Conservation (phyloP, 805 yeast genomes). For the Candida maesae region DNA sequence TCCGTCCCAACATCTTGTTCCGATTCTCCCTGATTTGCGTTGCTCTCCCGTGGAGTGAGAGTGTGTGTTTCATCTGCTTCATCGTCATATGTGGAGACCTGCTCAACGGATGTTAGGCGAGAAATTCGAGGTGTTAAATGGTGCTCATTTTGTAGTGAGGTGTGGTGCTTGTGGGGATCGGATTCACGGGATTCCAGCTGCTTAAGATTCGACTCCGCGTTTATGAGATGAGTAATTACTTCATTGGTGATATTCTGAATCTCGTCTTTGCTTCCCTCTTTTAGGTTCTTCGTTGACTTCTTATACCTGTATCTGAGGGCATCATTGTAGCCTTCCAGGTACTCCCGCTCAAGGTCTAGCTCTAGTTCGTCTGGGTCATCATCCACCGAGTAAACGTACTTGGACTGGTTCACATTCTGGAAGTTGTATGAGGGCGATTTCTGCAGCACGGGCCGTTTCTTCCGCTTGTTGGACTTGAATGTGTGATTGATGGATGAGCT, state of each 20-base stretch:
- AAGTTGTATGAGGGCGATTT: constrained; percentile 21
- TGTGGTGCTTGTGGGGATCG: constrained; percentile 20
- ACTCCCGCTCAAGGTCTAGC: constrained; percentile 53
- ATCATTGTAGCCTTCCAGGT: constrained; percentile 70
- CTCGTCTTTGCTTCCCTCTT: constrained; percentile 11
- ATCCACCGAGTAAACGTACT: constrained; percentile 66
- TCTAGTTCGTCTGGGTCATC: constrained; percentile 75
- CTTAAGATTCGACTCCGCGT: constrained; percentile 25
- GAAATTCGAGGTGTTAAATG: constrained; percentile 8
- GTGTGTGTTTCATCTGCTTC: constrained; percentile 7
- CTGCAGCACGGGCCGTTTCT: constrained; percentile 23
- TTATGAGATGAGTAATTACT: constrained; percentile 20
- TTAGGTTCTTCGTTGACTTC: constrained; percentile 26
- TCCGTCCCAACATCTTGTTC: constrained; percentile 38
- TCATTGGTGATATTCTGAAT: constrained; percentile 15
- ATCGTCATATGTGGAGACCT: constrained; percentile 3
- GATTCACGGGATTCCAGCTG: constrained; percentile 25
- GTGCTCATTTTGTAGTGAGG: constrained; percentile 2
- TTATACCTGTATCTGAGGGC: constrained; percentile 52
- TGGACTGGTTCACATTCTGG: constrained; percentile 14
- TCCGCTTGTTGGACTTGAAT: constrained; percentile 11
- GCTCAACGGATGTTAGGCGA: constrained; percentile 7
- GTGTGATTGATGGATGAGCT: constrained; percentile 16
- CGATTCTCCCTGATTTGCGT: background rate
- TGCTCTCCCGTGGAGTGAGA: constrained; percentile 3